phyloP scores from a whole-genome alignment of 345 rosid genomes.

The Laguncularia racemosa region DNA sequence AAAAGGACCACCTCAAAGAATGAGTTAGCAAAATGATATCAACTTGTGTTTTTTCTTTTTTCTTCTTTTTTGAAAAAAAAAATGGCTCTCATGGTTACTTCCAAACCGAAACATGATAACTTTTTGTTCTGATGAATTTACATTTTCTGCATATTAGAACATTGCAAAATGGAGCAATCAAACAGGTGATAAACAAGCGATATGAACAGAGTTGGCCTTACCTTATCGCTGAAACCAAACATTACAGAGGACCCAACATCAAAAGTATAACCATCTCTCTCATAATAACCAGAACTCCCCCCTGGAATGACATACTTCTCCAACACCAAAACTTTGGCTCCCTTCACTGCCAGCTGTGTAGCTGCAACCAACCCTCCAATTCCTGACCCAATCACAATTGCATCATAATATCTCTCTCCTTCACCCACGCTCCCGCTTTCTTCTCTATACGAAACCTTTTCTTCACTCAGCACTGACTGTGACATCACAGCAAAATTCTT shows the following conservation, averaged over 20 bases:
- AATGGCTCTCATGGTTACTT: too few relatives aligned
- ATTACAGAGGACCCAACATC: constrained; percentile 97
- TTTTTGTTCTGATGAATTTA: too few relatives aligned
- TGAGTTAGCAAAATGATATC: too few relatives aligned
- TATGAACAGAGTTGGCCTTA: constrained; percentile 16
- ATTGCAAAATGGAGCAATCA: not conserved
- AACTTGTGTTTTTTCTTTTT: not conserved
- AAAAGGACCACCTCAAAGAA: too few relatives aligned
- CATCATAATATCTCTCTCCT: constrained; percentile 44
- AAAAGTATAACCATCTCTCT: constrained; percentile 82
- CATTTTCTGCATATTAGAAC: too few relatives aligned
- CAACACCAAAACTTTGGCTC: constrained; percentile 74
- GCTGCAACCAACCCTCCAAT: constrained; percentile 92
- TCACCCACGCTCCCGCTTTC: constrained; percentile 15
- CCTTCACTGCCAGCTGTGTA: constrained; percentile 81
- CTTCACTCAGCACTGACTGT: constrained; percentile 28
- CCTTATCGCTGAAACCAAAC: constrained; percentile 95
- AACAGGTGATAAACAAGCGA: not conserved
- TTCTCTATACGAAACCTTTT: constrained; percentile 20
- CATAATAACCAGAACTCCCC: constrained; percentile 88
- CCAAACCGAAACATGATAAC: too few relatives aligned
- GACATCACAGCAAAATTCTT: constrained; percentile 15
- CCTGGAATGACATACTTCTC: constrained; percentile 98
- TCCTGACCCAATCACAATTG: constrained; percentile 86
- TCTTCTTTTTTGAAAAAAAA: not conserved